Percentiles rank a stretch among this genome's conserved stretches.
Conservation (phyloP, 352 stramenopile species). For the Blastocystis sp. region DNA sequence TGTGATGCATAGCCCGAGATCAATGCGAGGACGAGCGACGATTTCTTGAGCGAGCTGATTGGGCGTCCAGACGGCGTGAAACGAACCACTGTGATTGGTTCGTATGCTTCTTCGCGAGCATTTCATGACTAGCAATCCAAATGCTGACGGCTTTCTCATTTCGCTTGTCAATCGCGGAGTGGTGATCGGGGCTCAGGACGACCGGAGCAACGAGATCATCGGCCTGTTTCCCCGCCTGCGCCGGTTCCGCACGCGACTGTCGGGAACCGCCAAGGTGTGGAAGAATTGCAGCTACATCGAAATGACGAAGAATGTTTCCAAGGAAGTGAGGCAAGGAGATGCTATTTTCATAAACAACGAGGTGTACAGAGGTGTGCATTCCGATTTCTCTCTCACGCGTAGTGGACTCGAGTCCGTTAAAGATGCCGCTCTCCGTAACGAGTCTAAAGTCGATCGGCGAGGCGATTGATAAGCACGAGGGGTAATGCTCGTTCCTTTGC, state of each 20-base stretch:
- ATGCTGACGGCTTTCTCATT: neutral
- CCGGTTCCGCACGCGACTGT: neutral
- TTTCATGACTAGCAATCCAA: neutral
- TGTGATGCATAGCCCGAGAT: slow-evolving; percentile 19
- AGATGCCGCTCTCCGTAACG: slow-evolving; percentile 39
- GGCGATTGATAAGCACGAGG: slow-evolving; percentile 22
- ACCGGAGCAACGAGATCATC: slow-evolving; percentile 32
- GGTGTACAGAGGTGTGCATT: slow-evolving; percentile 1
- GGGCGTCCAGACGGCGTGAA: slow-evolving; percentile 38
- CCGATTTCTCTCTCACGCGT: too few relatives aligned
- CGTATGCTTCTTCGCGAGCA: neutral
- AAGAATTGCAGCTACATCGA: neutral
- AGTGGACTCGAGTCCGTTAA: slow-evolving; percentile 35
- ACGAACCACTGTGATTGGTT: neutral
- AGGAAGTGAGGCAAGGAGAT: slow-evolving; percentile 49
- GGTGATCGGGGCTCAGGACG: slow-evolving; percentile 41
- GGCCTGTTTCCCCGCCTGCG: slow-evolving; percentile 17
- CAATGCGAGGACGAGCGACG: slow-evolving; percentile 31
- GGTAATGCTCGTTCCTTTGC: neutral
- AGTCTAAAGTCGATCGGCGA: slow-evolving; percentile 27
- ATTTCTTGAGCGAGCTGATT: slow-evolving; percentile 9
- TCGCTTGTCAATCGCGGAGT: slow-evolving; percentile 1
- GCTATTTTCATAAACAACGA: slow-evolving; percentile 8
- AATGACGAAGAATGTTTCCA: slow-evolving; percentile 54
- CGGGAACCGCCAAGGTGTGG: slow-evolving; percentile 41